Base-by-base conservation (phyloP, 2,329 filamentous ascomycete genomes). In the Corynespora cassiicola region DNA sequence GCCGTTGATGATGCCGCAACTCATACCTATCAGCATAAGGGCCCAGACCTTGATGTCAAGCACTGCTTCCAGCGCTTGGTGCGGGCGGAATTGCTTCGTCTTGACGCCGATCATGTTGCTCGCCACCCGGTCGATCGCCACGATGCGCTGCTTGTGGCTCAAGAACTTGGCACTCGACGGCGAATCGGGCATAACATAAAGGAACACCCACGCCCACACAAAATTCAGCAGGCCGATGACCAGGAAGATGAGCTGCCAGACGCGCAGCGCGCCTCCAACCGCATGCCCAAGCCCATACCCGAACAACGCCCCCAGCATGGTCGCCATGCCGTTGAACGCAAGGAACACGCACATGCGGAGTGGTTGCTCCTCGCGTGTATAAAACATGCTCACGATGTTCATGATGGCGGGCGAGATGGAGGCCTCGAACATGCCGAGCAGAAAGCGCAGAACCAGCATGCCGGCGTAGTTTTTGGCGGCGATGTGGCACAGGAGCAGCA, bases 1-100 rank as follows among this genome's bases (percentile, higher is more conserved):
- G n/a, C 75, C 75, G 36, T 78, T 78, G 25, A 77, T 63, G 4
- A 78, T 67, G 7, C 75, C 75, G 28, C 71, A 71, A 6, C 61
- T 63, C 1, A 76, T 63, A 0, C 67, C 74, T 28, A 74, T 70
- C 7, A 70, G 55, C 15, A 67, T 53, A 4, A 73, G 61, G 20
- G 68, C 69, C 31, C 72, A 64, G 4, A 65, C 67, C 41, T 63
- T 71, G 33, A 69, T 31, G 36, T 76, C 74, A 4, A 67, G 42
- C 0, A 70, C 14, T 0, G 70, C 69, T 45, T 76, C 74, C 5
- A 68, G 31, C 1, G 69, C 68, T 45, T 75, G 72, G 1, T 38
- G 17, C 1, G 31, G 36, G 15, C 66, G 59, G 38, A 72, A 69
- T 8, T 58, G 53, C 49, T 61, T 63, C 25, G 70, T 70, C 44